Evolutionary conservation across 164 flowering plant species (phyloP), one percentile per base, ranked within the genome.

Genomic region (Stephania yunnanensis): DNA sequence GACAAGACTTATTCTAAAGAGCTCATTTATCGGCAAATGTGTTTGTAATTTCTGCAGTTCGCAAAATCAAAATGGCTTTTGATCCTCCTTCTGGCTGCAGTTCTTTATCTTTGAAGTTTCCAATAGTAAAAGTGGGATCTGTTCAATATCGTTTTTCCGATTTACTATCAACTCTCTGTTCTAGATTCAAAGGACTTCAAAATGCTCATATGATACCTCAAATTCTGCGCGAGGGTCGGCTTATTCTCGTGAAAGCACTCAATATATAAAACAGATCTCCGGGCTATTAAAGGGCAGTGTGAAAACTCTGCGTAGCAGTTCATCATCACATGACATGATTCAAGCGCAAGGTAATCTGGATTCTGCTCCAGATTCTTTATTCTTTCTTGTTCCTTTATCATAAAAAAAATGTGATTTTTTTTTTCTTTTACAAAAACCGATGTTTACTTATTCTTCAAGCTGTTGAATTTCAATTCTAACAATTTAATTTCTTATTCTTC

Each of bases 191-290:
- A 74, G 95, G 97, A 65, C 81, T 94, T 71, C 81, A 83, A 42
- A 87, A 80, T 70, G 78, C 89, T 69, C 89, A 82, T 73, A 86
- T 84, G 76, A 77, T 79, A 25, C 90, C 90, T 65, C 87, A 84
- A 69, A 29, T 84, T 66, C 92, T 74, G 82, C 87, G 66, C 84
- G 83, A 68, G 84, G 87, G 69, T 92, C 97, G 83, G 92, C 92
- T 70, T 91, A 91, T 78, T 83, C 90, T 52, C 91, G 88, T 46
- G 92, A 44, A n/a, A n/a, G n/a, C n/a, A n/a, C n/a, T n/a, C n/a
- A n/a, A n/a, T n/a, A n/a, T n/a, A n/a, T n/a, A n/a, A 92, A 90
- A 78, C 93, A 94, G 74, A 95, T 94, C 5, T 91, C 98, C 44
- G 89, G 89, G 8, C 92, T 94, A 12, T 78, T 94, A 70, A 94